Base-by-base conservation (phyloP, 108 stramenopile genomes). In the Pelagomonas calceolata region DNA sequence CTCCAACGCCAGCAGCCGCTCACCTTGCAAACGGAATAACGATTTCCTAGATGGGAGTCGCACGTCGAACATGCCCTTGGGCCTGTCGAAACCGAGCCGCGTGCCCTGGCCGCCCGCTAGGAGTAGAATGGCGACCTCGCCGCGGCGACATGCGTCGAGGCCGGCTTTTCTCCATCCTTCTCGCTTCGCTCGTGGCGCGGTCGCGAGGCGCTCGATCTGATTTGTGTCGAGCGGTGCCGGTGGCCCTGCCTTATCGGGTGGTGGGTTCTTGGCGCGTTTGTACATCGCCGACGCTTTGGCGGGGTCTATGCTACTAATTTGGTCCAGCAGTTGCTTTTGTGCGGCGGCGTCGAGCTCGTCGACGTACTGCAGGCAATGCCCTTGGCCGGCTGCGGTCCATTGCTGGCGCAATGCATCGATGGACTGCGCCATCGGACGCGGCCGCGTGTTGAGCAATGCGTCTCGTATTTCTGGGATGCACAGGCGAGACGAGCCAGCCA, bases 51-150 rank as follows among this genome's bases (percentile, higher is more conserved):
- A 91, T 0, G 92, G 94, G 63, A 99, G 78, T 0, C 92, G 90
- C 45, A 97, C 94, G 75, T 92, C 84, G 80, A 95, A 97, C 86
- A 87, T 90, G 43, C 96, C 98, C 82, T 99, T 99, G 51, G 96
- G 95, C 4, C 93, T 92, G 66, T 84, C 77, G 75, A 87, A 97
- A 17, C 96, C 96, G 4, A 99, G 84, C 37, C 98, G 85, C 30
- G 96, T 98, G 71, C 96, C 96, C 83, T 95, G 94, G 15, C 96
- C 96, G 31, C 96, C 96, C 18, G 91, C 85, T 32, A 98, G 78
- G 14, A 96, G 85, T 36, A 99, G 74, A 34, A 92, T 91, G 15
- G 95, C 98, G 0, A 99, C 95, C 72, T 92, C 64, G 30, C 85
- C 83, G 5, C 33, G 69, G 17, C 37, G 35, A 12, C 84, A 75